Evolutionary conservation across 2,329 filamentous ascomycete genomes (phyloP).

Genomic region (Neocatenulostroma microsporum): DNA sequence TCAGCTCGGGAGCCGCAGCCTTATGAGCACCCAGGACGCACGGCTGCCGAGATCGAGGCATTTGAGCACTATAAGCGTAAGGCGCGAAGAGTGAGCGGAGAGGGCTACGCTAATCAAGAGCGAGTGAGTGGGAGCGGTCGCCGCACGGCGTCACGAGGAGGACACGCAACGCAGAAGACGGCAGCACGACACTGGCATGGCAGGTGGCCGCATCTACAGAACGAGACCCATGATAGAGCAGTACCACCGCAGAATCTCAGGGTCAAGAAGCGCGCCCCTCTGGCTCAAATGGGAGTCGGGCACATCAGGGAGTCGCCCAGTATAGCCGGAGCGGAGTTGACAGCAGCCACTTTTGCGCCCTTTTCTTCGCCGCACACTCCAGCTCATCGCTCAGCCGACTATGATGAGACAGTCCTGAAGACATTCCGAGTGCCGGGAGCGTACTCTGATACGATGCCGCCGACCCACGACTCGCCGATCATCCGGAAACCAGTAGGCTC

Average conservation of each 20-base stretch:
- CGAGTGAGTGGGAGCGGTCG: too few relatives aligned
- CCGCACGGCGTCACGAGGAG: too few relatives aligned
- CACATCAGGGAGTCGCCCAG: too few relatives aligned
- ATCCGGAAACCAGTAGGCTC: conserved; percentile 1
- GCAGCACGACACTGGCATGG: too few relatives aligned
- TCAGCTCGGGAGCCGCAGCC: conserved; percentile 29
- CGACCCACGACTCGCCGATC: too few relatives aligned
- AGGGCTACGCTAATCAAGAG: conserved; percentile 20
- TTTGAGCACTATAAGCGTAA: conserved; percentile 25
- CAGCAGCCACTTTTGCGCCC: conserved; percentile 3
- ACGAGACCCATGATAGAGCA: too few relatives aligned
- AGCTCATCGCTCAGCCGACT: not conserved
- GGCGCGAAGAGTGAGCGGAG: conserved; percentile 19
- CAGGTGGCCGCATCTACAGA: too few relatives aligned
- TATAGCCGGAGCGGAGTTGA: too few relatives aligned
- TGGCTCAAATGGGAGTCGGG: too few relatives aligned
- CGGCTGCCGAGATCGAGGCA: conserved; percentile 24
- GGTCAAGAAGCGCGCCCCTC: too few relatives aligned
- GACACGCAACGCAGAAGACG: too few relatives aligned
- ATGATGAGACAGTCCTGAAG: not conserved
- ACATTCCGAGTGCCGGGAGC: not conserved
- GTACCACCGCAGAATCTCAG: too few relatives aligned
- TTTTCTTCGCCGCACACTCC: conserved; percentile 4
- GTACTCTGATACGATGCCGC: not conserved
- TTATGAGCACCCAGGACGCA: conserved; percentile 23